Evolutionary conservation across 2,329 filamentous ascomycete genomes (phyloP).

Genomic region (Diaporthe amygdali): DNA sequence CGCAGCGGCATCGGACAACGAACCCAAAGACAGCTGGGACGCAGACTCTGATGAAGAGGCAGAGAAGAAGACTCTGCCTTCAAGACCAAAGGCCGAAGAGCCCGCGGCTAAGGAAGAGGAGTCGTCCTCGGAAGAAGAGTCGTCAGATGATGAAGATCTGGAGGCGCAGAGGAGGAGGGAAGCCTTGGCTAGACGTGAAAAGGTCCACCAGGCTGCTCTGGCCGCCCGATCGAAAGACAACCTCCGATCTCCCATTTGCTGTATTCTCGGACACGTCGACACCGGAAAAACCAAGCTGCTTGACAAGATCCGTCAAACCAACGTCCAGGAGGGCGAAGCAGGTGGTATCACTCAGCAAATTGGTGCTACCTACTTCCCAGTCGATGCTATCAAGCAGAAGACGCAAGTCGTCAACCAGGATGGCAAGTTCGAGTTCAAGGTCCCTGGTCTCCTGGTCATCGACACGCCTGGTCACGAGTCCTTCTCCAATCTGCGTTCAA

Average conservation of each 20-base stretch:
- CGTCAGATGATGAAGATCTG: constrained; percentile 68
- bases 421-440: constrained; percentile 91
- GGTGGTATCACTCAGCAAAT: constrained; percentile 99
- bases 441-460: constrained; percentile 94
- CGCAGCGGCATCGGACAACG: constrained; percentile 75
- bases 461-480: constrained; percentile 99
- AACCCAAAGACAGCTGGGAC: constrained; percentile 95
- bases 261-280: constrained; percentile 99
- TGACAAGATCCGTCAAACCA: constrained; percentile 97
- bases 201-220: constrained; percentile 88
- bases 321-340: constrained; percentile 98
- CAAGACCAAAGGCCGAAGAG: constrained; percentile 38
- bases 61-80: constrained; percentile 32
- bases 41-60: constrained; percentile 78
- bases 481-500: constrained; percentile 95
- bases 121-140: constrained; percentile 67
- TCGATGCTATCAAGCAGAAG: constrained; percentile 91
- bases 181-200: constrained; percentile 85
- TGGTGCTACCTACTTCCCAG: constrained; percentile 98
- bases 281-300: constrained; percentile 99
- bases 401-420: constrained; percentile 92
- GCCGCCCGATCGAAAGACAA: constrained; percentile 92
- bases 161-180: constrained; percentile 84
- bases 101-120: constrained; percentile 52
- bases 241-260: constrained; percentile 96